A percentile compares a stretch with the other conserved stretches of the same genome.
Conservation (phyloP, 108 stramenopile genomes). For the Craspedostauros australis region DNA sequence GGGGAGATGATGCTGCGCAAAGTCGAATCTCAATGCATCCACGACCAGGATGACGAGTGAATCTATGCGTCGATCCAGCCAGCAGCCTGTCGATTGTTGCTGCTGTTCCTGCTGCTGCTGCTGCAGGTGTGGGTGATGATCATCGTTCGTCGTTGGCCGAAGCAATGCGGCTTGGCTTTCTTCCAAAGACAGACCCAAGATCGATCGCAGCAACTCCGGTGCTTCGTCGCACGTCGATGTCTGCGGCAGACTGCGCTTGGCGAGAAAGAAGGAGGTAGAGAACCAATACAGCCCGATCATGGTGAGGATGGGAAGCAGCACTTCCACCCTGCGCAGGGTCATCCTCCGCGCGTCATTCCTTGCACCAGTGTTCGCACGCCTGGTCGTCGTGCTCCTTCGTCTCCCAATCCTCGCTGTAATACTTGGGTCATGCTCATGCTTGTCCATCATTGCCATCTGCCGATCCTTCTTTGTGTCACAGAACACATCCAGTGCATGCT, state of each 20-base stretch:
- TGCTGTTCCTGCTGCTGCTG: not conserved
- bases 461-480: too few species aligned
- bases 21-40: constrained; percentile 95
- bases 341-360: too few species aligned
- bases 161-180: constrained; percentile 6
- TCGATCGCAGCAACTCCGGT: constrained; percentile 17
- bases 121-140: not conserved
- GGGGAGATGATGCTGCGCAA: constrained; percentile 73
- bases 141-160: not conserved
- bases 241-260: constrained; percentile 39
- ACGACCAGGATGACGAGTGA: constrained; percentile 84
- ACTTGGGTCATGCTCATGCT: too few species aligned
- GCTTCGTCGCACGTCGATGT: constrained; percentile 49
- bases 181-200: constrained; percentile 23
- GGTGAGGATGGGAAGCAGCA: constrained; percentile 13
- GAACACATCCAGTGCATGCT: too few species aligned
- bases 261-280: constrained; percentile 46
- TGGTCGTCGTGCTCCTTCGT: too few species aligned
- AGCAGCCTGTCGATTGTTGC: constrained; percentile 46
- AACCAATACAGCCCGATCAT: constrained; percentile 44
- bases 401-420: too few species aligned
- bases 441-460: too few species aligned
- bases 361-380: too few species aligned
- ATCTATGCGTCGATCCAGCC: constrained; percentile 71
- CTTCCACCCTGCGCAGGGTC: too few species aligned